phyloP scores from a whole-genome alignment of 2,329 filamentous ascomycete species.

The Diaporthe amygdali region DNA sequence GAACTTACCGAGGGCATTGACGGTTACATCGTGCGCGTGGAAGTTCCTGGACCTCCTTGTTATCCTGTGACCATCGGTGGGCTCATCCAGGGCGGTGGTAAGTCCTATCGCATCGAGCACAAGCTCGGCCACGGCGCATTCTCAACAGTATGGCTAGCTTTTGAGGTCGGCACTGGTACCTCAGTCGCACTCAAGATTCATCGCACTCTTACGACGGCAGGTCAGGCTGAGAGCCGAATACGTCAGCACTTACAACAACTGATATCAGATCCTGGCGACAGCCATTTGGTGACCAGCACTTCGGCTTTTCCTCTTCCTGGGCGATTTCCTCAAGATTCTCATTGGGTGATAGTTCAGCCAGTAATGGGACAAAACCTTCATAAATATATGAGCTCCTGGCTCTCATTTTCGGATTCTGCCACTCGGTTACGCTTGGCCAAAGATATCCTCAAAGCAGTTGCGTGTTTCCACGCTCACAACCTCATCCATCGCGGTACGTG shows the following conservation, averaged over 20 bases:
- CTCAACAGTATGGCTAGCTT: not conserved
- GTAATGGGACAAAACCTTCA: not conserved
- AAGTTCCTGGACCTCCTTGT: not conserved
- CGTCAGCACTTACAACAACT: not conserved
- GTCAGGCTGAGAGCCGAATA: not conserved
- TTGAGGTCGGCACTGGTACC: not conserved
- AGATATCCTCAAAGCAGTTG: not conserved
- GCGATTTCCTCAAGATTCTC: not conserved
- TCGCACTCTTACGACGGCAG: not conserved
- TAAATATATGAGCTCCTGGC: not conserved
- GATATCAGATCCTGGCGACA: not conserved
- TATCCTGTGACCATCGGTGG: not conserved
- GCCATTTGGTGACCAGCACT: not conserved
- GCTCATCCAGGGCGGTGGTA: not conserved
- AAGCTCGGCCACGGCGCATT: not conserved
- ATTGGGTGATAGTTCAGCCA: not conserved
- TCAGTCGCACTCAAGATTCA: conserved; percentile 1
- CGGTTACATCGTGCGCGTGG: not conserved
- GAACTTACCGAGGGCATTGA: not conserved
- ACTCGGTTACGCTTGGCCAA: not conserved
- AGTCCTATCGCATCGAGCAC: not conserved
- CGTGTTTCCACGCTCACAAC: not conserved
- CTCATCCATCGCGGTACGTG: not conserved
- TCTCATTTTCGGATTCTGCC: not conserved
- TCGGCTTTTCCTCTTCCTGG: not conserved